Percentiles rank a stretch among this genome's conserved stretches.
Conservation (phyloP, 2,329 filamentous ascomycete species). For the Penicillium sp. region DNA sequence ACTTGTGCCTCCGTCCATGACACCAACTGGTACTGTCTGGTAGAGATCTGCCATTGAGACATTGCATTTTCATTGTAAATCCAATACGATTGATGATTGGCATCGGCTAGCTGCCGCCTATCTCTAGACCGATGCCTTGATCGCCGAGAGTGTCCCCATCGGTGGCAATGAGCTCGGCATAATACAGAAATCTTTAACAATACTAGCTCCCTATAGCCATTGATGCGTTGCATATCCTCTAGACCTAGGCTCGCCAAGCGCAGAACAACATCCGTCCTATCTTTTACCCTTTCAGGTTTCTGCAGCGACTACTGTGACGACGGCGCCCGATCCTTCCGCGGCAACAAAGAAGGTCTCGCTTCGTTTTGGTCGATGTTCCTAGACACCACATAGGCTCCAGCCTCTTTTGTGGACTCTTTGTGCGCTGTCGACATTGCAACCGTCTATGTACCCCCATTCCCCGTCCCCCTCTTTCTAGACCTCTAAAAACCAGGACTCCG, state of each 20-base stretch:
- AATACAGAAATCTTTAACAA: neutral
- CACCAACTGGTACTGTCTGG: neutral
- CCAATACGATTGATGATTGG: conserved; percentile 11
- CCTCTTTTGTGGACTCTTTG: conserved; percentile 3
- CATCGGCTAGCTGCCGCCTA: conserved; percentile 9
- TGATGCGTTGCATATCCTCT: neutral
- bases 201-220: neutral
- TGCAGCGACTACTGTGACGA: conserved; percentile 15
- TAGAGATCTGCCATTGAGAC: neutral
- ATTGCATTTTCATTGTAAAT: conserved; percentile 1
- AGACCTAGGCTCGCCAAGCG: neutral
- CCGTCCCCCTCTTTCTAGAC: conserved; percentile 1
- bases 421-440: conserved; percentile 23
- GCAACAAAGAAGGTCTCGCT: neutral
- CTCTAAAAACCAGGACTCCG: neutral
- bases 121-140: conserved; percentile 6
- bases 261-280: neutral
- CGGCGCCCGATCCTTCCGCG: conserved; percentile 15
- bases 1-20: neutral
- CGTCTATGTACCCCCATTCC: neutral
- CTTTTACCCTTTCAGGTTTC: conserved; percentile 15
- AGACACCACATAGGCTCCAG: neutral
- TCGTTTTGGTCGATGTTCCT: neutral
- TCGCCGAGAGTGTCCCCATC: conserved; percentile 4
- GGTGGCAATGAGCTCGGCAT: conserved; percentile 7